These are phyloP conservation scores for Diacronema lutheri DNA, from an alignment of 78 protist species.

Conservation along the genomic window DNA sequence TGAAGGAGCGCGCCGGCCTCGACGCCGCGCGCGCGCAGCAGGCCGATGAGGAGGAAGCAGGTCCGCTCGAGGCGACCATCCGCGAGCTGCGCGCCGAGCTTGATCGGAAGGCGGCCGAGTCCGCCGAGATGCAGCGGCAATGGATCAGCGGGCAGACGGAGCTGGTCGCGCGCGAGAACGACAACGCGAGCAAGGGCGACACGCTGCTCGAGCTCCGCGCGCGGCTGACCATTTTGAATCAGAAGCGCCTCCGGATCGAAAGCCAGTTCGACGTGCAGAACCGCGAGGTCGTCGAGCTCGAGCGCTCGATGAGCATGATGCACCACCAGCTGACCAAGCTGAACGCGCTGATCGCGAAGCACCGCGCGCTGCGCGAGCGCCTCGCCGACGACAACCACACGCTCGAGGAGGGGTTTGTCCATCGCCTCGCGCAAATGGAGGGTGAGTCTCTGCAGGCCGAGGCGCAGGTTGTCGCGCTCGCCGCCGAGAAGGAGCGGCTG, in stretches of 20 bases:
- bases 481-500: constrained; percentile 35
- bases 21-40: background rate
- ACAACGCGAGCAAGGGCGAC: background rate
- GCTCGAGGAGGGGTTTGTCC: constrained; percentile 33
- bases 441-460: constrained; percentile 41
- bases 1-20: constrained; percentile 19
- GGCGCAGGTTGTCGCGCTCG: constrained; percentile 9
- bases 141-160: constrained; percentile 53
- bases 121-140: constrained; percentile 14
- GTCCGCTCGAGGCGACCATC: constrained; percentile 70
- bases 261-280: background rate
- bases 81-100: constrained; percentile 45
- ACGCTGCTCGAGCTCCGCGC: constrained; percentile 1
- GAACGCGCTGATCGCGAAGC: constrained; percentile 32
- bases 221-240: constrained; percentile 31
- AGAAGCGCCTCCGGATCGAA: background rate
- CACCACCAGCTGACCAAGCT: constrained; percentile 33
- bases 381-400: constrained; percentile 38
- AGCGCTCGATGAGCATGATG: background rate
- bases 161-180: constrained; percentile 33
- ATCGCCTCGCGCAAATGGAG: constrained; percentile 24
- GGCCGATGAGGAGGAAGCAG: constrained; percentile 43
- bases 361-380: background rate
- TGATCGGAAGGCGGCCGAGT: background rate
- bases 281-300: background rate